phyloP scores from a whole-genome alignment of 2,329 filamentous ascomycete genomes.

The Trichoderma breve region DNA sequence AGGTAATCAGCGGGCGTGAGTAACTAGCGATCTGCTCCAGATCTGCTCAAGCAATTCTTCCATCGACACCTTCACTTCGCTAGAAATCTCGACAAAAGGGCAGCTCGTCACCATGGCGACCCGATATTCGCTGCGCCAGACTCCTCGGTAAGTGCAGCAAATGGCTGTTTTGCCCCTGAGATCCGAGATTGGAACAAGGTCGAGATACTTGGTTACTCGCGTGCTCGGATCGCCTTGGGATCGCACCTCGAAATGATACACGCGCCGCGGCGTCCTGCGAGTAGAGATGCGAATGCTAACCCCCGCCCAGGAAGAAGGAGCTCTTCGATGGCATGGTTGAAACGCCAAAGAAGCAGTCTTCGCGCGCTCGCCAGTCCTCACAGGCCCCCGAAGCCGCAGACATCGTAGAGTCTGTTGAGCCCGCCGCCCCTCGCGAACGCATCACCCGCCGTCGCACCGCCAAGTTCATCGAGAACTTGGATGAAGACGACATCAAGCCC shows the following conservation, averaged over 20 bases:
- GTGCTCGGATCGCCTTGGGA: neutral
- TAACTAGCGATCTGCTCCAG: neutral
- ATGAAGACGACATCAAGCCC: constrained; percentile 32
- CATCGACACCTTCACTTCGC: neutral
- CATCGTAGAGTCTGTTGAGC: constrained; percentile 50
- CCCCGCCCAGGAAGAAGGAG: constrained; percentile 53
- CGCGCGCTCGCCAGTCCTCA: constrained; percentile 48
- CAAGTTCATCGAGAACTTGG: constrained; percentile 51
- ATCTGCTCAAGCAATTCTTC: neutral
- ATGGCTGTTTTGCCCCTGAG: neutral
- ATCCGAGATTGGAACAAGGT: neutral
- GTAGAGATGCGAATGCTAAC: neutral
- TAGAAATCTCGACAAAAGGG: neutral
- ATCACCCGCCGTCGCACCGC: constrained; percentile 46
- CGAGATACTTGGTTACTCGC: neutral
- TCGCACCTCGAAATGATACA: neutral
- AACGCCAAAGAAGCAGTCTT: constrained; percentile 47
- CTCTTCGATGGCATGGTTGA: constrained; percentile 61
- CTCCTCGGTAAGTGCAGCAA: constrained; percentile 29
- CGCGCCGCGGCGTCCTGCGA: neutral
- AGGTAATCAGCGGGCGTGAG: neutral
- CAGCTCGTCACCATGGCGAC: constrained; percentile 25
- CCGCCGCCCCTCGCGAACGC: constrained; percentile 31
- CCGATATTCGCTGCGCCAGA: constrained; percentile 34
- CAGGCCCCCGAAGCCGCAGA: constrained; percentile 46